phyloP scores from a whole-genome alignment of 345 rosid genomes.

The Sonneratia alba region DNA sequence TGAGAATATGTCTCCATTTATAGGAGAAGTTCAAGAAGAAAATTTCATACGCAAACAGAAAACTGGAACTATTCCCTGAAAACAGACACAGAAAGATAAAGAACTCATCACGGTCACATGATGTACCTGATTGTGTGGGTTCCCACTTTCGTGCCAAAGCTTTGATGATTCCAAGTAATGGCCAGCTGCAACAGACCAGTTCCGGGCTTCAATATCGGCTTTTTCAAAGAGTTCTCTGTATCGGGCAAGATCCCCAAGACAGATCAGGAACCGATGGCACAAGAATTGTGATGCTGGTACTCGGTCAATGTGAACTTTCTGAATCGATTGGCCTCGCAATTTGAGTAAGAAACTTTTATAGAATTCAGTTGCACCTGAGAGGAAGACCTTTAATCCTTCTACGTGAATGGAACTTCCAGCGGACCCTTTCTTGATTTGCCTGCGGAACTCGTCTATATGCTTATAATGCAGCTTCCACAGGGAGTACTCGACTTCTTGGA shows the following conservation, averaged over 20 bases:
- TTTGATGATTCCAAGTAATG: conserved; percentile 66
- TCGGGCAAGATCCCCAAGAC: conserved; percentile 92
- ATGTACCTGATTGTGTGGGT: conserved; percentile 85
- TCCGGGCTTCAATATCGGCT: conserved; percentile 24
- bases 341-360: conserved; percentile 42
- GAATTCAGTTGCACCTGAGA: conserved; percentile 46
- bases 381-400: conserved; percentile 54
- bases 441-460: conserved; percentile 87
- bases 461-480: conserved; percentile 83
- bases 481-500: conserved; percentile 78
- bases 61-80: neutral
- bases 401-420: conserved; percentile 22
- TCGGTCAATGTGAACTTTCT: conserved; percentile 21
- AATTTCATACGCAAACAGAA: neutral
- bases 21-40: neutral
- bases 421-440: conserved; percentile 36
- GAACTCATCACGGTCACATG: neutral
- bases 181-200: conserved; percentile 79
- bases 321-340: conserved; percentile 19
- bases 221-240: conserved; percentile 62
- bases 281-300: conserved; percentile 32
- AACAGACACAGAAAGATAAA: neutral
- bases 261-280: conserved; percentile 72
- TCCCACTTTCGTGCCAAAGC: conserved; percentile 81
- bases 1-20: neutral